These are phyloP conservation scores for Gynochthodes officinalis DNA, from an alignment of 257 asterid genomes.

Conservation along the genomic window DNA sequence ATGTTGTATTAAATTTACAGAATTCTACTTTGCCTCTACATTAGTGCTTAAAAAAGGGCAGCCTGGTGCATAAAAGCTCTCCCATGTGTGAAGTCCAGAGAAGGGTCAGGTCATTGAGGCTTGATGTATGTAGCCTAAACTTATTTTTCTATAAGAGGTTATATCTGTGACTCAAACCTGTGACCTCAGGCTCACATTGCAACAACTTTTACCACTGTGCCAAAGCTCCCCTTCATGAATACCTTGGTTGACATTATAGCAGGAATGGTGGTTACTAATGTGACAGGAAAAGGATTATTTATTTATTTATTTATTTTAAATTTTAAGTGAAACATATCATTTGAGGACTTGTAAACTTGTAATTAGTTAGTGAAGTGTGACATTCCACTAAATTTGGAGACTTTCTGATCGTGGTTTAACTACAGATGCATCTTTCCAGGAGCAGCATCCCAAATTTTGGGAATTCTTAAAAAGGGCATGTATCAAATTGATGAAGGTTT, in stretches of 20 bases:
- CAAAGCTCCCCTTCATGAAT: too few relatives aligned
- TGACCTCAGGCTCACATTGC: too few relatives aligned
- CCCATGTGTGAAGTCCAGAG: too few relatives aligned
- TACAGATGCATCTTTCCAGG: conserved; percentile 85
- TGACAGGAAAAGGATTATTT: background rate
- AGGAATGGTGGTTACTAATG: background rate
- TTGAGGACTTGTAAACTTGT: background rate
- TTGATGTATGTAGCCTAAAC: too few relatives aligned
- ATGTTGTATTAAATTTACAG: background rate
- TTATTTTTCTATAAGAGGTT: too few relatives aligned
- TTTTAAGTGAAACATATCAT: background rate
- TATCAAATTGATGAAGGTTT: conserved; percentile 77
- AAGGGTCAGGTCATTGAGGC: too few relatives aligned
- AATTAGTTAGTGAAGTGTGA: background rate
- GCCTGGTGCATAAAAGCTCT: too few relatives aligned
- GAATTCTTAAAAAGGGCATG: conserved; percentile 76
- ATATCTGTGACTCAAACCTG: too few relatives aligned
- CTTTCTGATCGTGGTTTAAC: conserved; percentile 31
- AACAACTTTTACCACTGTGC: too few relatives aligned
- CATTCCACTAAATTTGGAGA: conserved; percentile 12
- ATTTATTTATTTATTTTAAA: background rate
- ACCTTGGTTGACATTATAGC: background rate
- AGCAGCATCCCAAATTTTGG: conserved; percentile 68
- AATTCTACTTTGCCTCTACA: background rate
- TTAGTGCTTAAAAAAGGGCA: too few relatives aligned